Evolutionary conservation across 2,329 filamentous ascomycete species (phyloP), one percentile per base, ranked within the genome.

Genomic region (Shiraia bambusicola): DNA sequence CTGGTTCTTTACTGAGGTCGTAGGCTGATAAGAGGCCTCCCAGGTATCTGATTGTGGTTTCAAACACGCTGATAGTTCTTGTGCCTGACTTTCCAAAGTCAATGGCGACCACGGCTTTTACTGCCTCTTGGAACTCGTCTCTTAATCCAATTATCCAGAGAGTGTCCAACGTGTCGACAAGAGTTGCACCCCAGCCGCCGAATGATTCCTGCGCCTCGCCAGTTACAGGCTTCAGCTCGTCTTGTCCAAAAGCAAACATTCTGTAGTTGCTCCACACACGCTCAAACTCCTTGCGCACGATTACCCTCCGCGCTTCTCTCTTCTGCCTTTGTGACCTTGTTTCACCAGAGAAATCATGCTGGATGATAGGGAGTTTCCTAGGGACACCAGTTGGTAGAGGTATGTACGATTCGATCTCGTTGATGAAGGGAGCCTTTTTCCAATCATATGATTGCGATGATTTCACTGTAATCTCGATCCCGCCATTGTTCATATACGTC

Each of bases 81-180:
- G 65, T 63, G 2, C 68, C 57, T 10, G 63, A 65, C 14, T 61
- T 61, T 16, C 69, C 66, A 31, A 76, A 72, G 46, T 76, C 71
- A 34, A 77, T 75, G 8, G 56, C 51, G 4, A 70, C 62, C 3
- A 72, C 63, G n/a, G 70, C 71, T 27, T 65, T 55, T 1, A 76
- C 72, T 1, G 73, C 73, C 32, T 73, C 66, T 27, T 72, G 62
- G 40, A 76, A 77, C 14, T 77, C 73, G 2, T 70, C 61, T 40
- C 72, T 73, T 47, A 75, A 50, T 6, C 65, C 72, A 72, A 75
- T 74, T 35, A 75, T 75, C 71, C 71, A 76, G 9, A 76, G 57
- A 4, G 69, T 73, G 44, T 75, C 73, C 16, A 75, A 56, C 16
- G 69, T 67, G 48, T 75, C 72, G 10, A 76, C 71, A 17, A 76